phyloP scores from a whole-genome alignment of 495 filamentous ascomycete genomes.

The Aspergillus mulundensis region DNA sequence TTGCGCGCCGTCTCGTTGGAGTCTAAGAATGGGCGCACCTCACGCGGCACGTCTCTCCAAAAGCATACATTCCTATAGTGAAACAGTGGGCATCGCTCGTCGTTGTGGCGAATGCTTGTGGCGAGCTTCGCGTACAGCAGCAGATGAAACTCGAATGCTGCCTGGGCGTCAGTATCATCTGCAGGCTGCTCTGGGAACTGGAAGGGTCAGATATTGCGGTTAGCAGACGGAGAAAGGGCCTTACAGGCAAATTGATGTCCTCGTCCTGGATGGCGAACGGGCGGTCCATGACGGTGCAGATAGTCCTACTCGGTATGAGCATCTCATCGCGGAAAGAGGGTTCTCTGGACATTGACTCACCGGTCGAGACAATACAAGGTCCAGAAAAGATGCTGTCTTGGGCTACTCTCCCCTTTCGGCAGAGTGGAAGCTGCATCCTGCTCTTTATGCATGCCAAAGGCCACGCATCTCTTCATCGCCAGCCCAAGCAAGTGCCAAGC shows the following conservation, averaged over 20 bases:
- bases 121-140: constrained; percentile 23
- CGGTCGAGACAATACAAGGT: constrained; percentile 25
- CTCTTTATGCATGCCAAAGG: constrained; percentile 23
- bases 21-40: neutral
- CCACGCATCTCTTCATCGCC: constrained; percentile 26
- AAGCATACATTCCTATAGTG: constrained; percentile 24
- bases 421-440: constrained; percentile 2
- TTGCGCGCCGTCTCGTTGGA: neutral
- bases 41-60: constrained; percentile 16
- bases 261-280: constrained; percentile 28
- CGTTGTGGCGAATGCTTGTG: constrained; percentile 14
- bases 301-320: constrained; percentile 15
- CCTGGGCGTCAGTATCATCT: neutral
- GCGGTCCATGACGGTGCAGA: constrained; percentile 23
- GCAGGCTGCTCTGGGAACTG: neutral
- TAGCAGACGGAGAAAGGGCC: neutral
- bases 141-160: constrained; percentile 6
- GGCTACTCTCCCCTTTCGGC: neutral
- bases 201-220: neutral
- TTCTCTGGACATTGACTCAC: too few relatives aligned
- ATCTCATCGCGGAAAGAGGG: too few relatives aligned
- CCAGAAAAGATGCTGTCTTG: constrained; percentile 20
- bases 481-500: constrained; percentile 27
- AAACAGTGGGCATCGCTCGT: constrained; percentile 9
- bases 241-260: constrained; percentile 23